A percentile compares a stretch with the other conserved stretches of the same genome.
phyloP scores from a whole-genome alignment of 106 monocot species.

The Cymbidium sinense region DNA sequence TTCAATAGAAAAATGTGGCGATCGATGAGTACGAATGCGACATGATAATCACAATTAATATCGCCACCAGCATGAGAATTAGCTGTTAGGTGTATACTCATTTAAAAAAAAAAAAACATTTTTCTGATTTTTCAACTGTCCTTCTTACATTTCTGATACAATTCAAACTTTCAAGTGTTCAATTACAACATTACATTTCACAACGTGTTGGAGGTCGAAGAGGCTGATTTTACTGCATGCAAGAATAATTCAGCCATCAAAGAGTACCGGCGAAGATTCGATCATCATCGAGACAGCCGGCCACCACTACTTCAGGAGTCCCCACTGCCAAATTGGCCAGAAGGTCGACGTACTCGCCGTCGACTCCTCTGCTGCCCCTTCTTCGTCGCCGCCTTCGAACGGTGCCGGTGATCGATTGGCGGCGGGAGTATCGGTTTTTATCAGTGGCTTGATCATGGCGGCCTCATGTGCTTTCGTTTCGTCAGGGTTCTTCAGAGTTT shows the following conservation, averaged over 20 bases:
- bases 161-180: slow-evolving; percentile 19
- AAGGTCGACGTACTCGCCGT: slow-evolving; percentile 14
- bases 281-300: slow-evolving; percentile 17
- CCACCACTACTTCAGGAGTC: slow-evolving; percentile 30
- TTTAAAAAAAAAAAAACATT: no score
- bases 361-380: neutral
- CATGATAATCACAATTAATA: no score
- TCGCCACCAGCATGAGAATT: no score
- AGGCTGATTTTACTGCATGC: slow-evolving; percentile 23
- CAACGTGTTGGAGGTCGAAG: slow-evolving; percentile 28
- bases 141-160: neutral
- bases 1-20: no score
- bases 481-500: neutral
- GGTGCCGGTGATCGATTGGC: neutral
- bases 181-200: slow-evolving; percentile 14
- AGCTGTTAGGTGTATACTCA: no score
- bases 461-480: neutral
- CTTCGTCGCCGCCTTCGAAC: neutral
- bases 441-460: neutral
- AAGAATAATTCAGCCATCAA: slow-evolving; percentile 6
- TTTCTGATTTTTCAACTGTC: no score
- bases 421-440: neutral
- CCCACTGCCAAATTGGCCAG: slow-evolving; percentile 30
- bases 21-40: no score
- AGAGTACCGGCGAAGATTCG: slow-evolving; percentile 14